phyloP scores from a whole-genome alignment of 345 rosid species.

The Populus pruinosa region DNA sequence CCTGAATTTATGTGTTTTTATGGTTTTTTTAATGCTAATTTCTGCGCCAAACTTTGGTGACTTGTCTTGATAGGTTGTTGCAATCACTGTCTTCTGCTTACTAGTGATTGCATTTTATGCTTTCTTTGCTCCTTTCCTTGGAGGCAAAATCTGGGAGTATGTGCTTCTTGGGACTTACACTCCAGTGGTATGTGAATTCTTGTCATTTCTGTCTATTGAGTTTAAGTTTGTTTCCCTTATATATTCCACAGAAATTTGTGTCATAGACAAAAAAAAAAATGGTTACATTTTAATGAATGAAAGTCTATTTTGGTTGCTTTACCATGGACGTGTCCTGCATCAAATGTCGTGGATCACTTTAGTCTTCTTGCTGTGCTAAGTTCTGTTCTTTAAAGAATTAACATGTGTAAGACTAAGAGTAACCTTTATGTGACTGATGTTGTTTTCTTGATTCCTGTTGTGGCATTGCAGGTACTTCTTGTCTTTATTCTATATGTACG shows the following conservation, averaged over 20 bases:
- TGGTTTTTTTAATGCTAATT: not conserved
- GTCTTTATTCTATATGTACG: slow-evolving; percentile 93
- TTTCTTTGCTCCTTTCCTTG: slow-evolving; percentile 89
- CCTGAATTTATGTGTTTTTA: not conserved
- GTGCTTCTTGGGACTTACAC: slow-evolving; percentile 64
- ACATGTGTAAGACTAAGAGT: not conserved
- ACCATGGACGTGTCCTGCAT: not conserved
- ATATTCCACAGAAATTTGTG: not conserved
- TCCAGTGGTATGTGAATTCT: slow-evolving; percentile 70
- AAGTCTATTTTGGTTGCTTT: not conserved
- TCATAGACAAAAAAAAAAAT: not conserved
- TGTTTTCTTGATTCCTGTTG: not conserved
- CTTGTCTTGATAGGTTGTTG: slow-evolving; percentile 67
- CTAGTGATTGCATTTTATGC: slow-evolving; percentile 89
- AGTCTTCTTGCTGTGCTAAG: not conserved
- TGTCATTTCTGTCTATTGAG: not conserved
- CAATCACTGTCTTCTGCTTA: slow-evolving; percentile 93
- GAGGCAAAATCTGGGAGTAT: slow-evolving; percentile 89
- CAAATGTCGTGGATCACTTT: not conserved
- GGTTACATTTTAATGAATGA: not conserved
- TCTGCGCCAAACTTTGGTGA: slow-evolving; percentile 7
- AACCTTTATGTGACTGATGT: not conserved
- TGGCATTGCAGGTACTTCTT: slow-evolving; percentile 65
- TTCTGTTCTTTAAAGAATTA: not conserved
- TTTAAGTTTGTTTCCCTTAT: not conserved